phyloP scores from a whole-genome alignment of 2,329 filamentous ascomycete genomes.

The Colletotrichum graminicola region DNA sequence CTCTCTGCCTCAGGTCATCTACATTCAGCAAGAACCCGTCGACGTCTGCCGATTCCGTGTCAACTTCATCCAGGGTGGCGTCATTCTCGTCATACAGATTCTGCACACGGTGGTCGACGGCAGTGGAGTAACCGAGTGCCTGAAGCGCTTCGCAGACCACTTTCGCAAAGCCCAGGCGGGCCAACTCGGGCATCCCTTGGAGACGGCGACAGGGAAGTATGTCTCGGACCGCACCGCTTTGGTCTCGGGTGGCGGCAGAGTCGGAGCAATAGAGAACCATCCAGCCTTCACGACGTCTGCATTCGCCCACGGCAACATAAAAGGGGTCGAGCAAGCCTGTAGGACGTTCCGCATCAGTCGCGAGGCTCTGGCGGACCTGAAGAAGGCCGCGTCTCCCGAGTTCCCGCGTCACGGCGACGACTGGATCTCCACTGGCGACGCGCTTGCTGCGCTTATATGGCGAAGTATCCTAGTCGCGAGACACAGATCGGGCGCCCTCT shows the following conservation, averaged over 20 bases:
- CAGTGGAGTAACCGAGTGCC: not conserved
- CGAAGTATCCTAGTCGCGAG: not conserved
- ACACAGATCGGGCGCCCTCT: not conserved
- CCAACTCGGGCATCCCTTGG: not conserved
- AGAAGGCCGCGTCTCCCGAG: not conserved
- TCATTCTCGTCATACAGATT: not conserved
- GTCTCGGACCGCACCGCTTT: not conserved
- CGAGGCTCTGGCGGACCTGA: not conserved
- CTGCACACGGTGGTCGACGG: not conserved
- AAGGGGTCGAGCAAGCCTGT: not conserved
- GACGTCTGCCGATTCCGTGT: not conserved
- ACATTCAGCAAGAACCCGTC: not conserved
- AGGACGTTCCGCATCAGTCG: not conserved
- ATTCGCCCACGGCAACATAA: not conserved
- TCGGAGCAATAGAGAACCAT: not conserved
- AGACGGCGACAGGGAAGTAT: not conserved
- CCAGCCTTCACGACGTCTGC: not conserved
- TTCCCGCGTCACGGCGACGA: not conserved
- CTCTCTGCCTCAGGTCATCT: not conserved
- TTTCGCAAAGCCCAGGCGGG: not conserved
- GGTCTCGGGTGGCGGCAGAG: not conserved
- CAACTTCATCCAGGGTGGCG: not conserved
- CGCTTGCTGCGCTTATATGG: not conserved
- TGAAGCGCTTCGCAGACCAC: not conserved
- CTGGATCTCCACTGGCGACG: not conserved